A percentile compares a stretch with the other conserved stretches of the same genome.
Conservation (phyloP, 352 stramenopile species). For the Globisporangium takayamanum region DNA sequence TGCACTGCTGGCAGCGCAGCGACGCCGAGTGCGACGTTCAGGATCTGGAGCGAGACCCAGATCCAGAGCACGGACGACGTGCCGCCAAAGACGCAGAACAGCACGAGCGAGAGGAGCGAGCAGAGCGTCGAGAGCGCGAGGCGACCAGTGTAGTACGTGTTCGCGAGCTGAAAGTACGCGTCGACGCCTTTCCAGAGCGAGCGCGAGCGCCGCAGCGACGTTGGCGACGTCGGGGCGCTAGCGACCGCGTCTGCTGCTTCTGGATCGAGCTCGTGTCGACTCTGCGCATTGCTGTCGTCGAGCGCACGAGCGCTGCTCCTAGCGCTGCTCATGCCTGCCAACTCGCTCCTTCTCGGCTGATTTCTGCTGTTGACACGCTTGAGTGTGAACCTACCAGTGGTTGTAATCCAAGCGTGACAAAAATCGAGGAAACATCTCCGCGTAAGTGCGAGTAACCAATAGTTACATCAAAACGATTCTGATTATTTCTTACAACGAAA, state of each 20-base stretch:
- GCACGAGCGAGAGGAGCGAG: slow-evolving; percentile 32
- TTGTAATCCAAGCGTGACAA: too few species aligned
- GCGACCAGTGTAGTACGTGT: slow-evolving; percentile 66
- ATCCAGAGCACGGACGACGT: slow-evolving; percentile 30
- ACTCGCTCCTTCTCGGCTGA: too few species aligned
- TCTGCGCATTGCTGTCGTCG: neutral
- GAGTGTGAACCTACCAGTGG: too few species aligned
- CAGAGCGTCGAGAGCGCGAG: slow-evolving; percentile 41
- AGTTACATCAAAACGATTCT: too few species aligned
- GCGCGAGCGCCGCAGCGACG: slow-evolving; percentile 5
- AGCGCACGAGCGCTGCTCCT: too few species aligned
- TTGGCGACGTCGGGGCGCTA: neutral
- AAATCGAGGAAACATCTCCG: too few species aligned
- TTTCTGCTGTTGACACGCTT: too few species aligned
- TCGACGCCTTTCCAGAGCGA: slow-evolving; percentile 29
- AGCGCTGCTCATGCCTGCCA: too few species aligned
- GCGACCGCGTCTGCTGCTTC: too few species aligned
- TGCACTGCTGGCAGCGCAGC: slow-evolving; percentile 37
- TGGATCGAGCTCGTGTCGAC: neutral
- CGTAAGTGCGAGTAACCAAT: too few species aligned
- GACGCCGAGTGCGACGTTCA: slow-evolving; percentile 53
- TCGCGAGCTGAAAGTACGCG: slow-evolving; percentile 48
- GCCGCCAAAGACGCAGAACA: slow-evolving; percentile 32
- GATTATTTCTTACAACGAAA: too few species aligned
- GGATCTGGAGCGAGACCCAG: slow-evolving; percentile 42